These are phyloP conservation scores for Phyllosticta citriasiana DNA, from an alignment of 2,329 filamentous ascomycete species.

Conservation along the genomic window DNA sequence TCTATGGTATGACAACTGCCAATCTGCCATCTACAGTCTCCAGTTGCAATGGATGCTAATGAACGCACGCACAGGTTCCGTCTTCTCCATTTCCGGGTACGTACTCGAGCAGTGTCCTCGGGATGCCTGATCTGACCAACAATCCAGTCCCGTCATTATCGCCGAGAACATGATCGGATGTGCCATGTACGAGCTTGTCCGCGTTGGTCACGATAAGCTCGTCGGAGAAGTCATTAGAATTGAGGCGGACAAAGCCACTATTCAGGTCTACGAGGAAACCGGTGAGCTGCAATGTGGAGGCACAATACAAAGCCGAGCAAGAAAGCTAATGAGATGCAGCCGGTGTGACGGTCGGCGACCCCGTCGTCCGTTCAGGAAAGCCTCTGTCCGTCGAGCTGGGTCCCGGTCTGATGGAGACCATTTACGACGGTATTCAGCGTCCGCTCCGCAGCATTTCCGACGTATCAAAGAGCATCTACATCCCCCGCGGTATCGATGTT, in stretches of 20 bases:
- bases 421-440: conserved; percentile 98
- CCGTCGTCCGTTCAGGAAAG: conserved; percentile 82
- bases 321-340: conserved; percentile 42
- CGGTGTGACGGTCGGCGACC: conserved; percentile 91
- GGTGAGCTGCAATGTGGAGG: conserved; percentile 45
- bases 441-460: conserved; percentile 78
- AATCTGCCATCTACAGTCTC: neutral
- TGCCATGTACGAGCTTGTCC: conserved; percentile 98
- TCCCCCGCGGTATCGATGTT: conserved; percentile 83
- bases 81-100: conserved; percentile 62
- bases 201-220: conserved; percentile 82
- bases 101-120: conserved; percentile 17
- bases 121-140: conserved; percentile 20
- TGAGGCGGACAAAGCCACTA: conserved; percentile 87
- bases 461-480: conserved; percentile 82
- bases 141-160: conserved; percentile 70
- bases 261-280: conserved; percentile 99
- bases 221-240: conserved; percentile 98
- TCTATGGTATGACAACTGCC: conserved; percentile 41
- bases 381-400: conserved; percentile 95
- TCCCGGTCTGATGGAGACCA: conserved; percentile 94
- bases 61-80: conserved; percentile 35
- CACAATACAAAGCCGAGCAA: neutral
- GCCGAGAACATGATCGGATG: conserved; percentile 98
- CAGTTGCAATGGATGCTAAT: conserved; percentile 1